These are phyloP conservation scores for Coniferiporia weirii DNA, from an alignment of 1,284 basidiomycete species.

Conservation along the genomic window DNA sequence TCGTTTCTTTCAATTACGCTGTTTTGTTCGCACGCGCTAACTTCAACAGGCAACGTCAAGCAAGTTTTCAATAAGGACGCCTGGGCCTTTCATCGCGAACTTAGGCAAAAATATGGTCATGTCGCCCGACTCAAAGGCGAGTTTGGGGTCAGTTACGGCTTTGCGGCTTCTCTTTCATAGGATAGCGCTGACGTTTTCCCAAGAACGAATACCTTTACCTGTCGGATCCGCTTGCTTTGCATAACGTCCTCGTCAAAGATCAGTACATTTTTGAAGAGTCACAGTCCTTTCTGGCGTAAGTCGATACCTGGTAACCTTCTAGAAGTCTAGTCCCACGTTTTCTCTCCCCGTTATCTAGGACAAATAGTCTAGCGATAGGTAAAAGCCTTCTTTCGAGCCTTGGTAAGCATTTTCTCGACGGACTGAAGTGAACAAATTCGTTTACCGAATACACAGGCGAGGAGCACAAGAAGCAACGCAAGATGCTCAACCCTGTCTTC, in stretches of 20 bases:
- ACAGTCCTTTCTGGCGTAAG: constrained; percentile 21
- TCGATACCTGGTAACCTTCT: neutral
- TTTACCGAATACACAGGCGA: constrained; percentile 25
- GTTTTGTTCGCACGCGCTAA: neutral
- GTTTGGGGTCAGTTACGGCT: constrained; percentile 16
- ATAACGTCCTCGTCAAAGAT: constrained; percentile 30
- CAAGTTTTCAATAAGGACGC: constrained; percentile 19
- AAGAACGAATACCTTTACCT: constrained; percentile 19
- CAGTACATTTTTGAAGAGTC: constrained; percentile 27
- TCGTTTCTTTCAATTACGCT: neutral
- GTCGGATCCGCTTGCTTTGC: constrained; percentile 24
- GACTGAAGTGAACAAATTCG: neutral
- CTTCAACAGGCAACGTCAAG: constrained; percentile 8
- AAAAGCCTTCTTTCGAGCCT: constrained; percentile 21
- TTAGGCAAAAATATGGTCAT: constrained; percentile 16
- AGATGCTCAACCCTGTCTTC: constrained; percentile 31
- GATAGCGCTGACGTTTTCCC: neutral
- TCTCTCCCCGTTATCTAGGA: constrained; percentile 4
- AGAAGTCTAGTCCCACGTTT: too few species aligned
- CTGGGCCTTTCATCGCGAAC: constrained; percentile 20
- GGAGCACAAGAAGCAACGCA: constrained; percentile 24
- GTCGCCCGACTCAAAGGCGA: constrained; percentile 14
- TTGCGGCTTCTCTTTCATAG: neutral
- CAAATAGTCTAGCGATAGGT: constrained; percentile 19
- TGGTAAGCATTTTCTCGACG: constrained; percentile 13